These are phyloP conservation scores for Carnegiea gigantea DNA, from an alignment of 179 eudicot species.

Conservation along the genomic window DNA sequence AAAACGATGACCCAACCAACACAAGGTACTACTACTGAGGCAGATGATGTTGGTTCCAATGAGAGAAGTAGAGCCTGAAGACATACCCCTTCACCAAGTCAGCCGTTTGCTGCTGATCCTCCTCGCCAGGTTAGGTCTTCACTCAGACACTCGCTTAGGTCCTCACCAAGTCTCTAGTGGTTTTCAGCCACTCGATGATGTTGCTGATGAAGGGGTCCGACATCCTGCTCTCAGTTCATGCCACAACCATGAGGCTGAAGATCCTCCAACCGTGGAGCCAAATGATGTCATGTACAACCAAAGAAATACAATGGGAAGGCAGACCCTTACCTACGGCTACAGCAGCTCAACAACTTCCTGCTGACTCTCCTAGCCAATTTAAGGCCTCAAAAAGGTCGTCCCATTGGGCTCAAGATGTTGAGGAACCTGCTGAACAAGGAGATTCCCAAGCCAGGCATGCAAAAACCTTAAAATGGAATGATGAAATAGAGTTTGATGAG, in stretches of 20 bases:
- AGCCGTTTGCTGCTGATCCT: slow-evolving; percentile 14
- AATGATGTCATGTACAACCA: slow-evolving; percentile 15
- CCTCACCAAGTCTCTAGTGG: slow-evolving; percentile 10
- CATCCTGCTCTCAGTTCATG: slow-evolving; percentile 22
- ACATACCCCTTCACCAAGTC: slow-evolving; percentile 19
- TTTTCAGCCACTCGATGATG: slow-evolving; percentile 20
- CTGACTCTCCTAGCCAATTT: slow-evolving; percentile 22
- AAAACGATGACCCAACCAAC: neutral
- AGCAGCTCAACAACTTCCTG: slow-evolving; percentile 16
- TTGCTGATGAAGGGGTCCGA: slow-evolving; percentile 21
- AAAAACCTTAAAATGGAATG: slow-evolving; percentile 24
- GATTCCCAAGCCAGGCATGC: slow-evolving; percentile 11
- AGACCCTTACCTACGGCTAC: slow-evolving; percentile 14
- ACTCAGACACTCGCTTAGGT: slow-evolving; percentile 4
- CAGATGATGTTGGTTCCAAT: neutral
- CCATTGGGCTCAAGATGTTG: slow-evolving; percentile 24
- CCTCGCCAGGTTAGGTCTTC: slow-evolving; percentile 17
- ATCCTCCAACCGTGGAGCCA: slow-evolving; percentile 16
- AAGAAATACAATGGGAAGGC: slow-evolving; percentile 21
- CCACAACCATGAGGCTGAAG: slow-evolving; percentile 16
- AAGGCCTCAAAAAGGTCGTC: slow-evolving; percentile 13
- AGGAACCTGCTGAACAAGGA: slow-evolving; percentile 22
- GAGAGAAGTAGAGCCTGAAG: neutral
- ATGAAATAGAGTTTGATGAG: slow-evolving; percentile 36
- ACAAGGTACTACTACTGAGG: neutral